These are phyloP conservation scores for Penicillium aurantiogriseum DNA, from an alignment of 2,329 filamentous ascomycete genomes.

Conservation along the genomic window DNA sequence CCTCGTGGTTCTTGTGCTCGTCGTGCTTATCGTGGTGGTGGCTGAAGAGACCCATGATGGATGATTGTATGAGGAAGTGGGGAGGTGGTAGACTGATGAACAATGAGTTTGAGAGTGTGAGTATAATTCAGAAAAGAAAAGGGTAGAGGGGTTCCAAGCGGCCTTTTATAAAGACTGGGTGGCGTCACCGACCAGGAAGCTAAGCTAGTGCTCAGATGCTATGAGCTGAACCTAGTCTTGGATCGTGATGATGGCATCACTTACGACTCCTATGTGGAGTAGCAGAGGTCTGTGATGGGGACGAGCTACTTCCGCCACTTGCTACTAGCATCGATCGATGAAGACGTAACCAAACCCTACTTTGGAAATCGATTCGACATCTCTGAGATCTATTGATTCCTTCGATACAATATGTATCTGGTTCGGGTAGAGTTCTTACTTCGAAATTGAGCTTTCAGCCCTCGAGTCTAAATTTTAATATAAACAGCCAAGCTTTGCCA, in stretches of 20 bases:
- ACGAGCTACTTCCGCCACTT: not conserved
- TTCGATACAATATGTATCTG: not conserved
- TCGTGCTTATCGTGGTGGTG: constrained; percentile 1
- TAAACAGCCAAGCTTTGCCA: not conserved
- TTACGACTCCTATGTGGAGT: constrained; percentile 3
- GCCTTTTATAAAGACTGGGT: not conserved
- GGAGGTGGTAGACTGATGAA: not conserved
- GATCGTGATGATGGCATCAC: not conserved
- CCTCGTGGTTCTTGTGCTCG: not conserved
- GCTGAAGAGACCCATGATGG: constrained; percentile 3
- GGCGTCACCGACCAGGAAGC: not conserved
- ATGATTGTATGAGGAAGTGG: not conserved
- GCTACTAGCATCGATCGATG: not conserved
- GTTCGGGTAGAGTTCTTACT: not conserved
- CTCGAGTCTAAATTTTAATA: not conserved
- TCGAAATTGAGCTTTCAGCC: no score
- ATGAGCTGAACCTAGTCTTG: not conserved
- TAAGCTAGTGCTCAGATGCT: not conserved
- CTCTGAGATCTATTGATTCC: not conserved
- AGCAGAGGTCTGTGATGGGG: not conserved
- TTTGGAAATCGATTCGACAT: not conserved
- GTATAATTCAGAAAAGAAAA: not conserved
- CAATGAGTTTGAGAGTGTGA: not conserved
- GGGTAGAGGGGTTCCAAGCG: not conserved
- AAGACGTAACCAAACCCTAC: not conserved